Percentiles rank a stretch among this genome's conserved stretches.
Evolutionary conservation across 768 basidiomycete genomes (phyloP).

Genomic region (Ramaria sp.): DNA sequence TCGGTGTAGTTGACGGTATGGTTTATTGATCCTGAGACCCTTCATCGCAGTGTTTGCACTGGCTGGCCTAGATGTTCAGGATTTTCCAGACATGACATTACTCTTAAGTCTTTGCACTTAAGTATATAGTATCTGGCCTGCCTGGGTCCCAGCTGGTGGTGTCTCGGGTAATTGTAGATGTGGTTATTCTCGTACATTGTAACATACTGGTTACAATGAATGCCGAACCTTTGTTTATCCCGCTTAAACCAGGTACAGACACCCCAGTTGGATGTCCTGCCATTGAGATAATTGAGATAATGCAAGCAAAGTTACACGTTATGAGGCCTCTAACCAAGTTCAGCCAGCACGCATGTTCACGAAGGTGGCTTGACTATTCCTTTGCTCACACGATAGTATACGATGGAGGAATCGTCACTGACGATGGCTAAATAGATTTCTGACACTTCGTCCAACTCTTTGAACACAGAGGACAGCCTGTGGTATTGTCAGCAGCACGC

Average conservation of each 20-base stretch:
- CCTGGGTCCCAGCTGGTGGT: no score
- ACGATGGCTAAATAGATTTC: constrained; percentile 61
- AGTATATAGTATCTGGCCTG: no score
- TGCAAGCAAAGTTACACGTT: no score
- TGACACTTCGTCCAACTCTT: constrained; percentile 31
- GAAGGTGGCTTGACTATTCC: constrained; percentile 56
- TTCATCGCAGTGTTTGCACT: neutral
- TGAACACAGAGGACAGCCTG: constrained; percentile 53
- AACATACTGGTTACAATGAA: no score
- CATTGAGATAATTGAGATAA: neutral
- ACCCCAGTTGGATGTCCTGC: neutral
- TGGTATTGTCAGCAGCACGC: neutral
- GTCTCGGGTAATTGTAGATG: no score
- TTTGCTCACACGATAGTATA: constrained; percentile 72
- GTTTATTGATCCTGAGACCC: no score
- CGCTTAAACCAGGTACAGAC: no score
- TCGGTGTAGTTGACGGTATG: neutral
- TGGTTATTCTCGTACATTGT: no score
- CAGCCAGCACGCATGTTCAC: constrained; percentile 1
- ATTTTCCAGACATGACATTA: no score
- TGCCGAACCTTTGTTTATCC: no score
- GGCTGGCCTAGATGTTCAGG: no score
- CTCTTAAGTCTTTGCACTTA: no score
- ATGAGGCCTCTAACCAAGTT: neutral
- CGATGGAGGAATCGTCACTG: constrained; percentile 69